A percentile compares a stretch with the other conserved stretches of the same genome.
These are phyloP conservation scores for Crucibulum laeve DNA, from an alignment of 768 basidiomycete species.

Conservation along the genomic window DNA sequence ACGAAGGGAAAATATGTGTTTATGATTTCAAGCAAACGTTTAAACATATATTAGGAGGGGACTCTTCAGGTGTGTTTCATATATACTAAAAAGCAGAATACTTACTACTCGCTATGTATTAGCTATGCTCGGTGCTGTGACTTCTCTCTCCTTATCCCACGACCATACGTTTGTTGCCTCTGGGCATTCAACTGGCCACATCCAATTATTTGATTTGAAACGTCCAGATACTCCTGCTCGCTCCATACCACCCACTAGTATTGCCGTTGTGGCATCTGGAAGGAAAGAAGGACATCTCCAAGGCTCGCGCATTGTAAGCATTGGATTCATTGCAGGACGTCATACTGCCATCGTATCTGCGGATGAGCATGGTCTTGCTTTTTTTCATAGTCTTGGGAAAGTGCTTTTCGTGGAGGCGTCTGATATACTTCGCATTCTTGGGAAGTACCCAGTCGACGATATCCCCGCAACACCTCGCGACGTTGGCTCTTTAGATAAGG, in stretches of 20 bases:
- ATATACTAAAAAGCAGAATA: slow-evolving; percentile 1
- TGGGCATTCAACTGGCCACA: slow-evolving; percentile 80
- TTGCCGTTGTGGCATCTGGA: slow-evolving; percentile 66
- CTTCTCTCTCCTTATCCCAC: slow-evolving; percentile 86
- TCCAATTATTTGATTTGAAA: slow-evolving; percentile 82
- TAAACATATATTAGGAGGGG: slow-evolving; percentile 73
- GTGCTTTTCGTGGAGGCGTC: slow-evolving; percentile 93
- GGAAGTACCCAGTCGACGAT: slow-evolving; percentile 76
- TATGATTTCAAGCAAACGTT: slow-evolving; percentile 91
- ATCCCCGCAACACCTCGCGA: slow-evolving; percentile 10
- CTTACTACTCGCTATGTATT: slow-evolving; percentile 14
- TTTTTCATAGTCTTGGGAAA: slow-evolving; percentile 93
- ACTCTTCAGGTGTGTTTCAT: slow-evolving; percentile 48
- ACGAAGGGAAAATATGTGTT: slow-evolving; percentile 70
- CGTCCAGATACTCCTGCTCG: slow-evolving; percentile 67
- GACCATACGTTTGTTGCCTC: slow-evolving; percentile 92
- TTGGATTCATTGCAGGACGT: slow-evolving; percentile 86
- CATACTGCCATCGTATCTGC: slow-evolving; percentile 92
- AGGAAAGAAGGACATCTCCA: slow-evolving; percentile 82
- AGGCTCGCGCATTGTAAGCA: slow-evolving; percentile 72
- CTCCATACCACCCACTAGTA: slow-evolving; percentile 63
- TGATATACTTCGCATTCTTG: slow-evolving; percentile 90
- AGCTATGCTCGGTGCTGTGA: slow-evolving; percentile 74
- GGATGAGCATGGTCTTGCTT: slow-evolving; percentile 88
- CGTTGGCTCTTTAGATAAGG: neutral